Percentiles rank a stretch among this genome's conserved stretches.
Evolutionary conservation across 257 asterid species (phyloP).

Genomic region (Henckelia pumila): DNA sequence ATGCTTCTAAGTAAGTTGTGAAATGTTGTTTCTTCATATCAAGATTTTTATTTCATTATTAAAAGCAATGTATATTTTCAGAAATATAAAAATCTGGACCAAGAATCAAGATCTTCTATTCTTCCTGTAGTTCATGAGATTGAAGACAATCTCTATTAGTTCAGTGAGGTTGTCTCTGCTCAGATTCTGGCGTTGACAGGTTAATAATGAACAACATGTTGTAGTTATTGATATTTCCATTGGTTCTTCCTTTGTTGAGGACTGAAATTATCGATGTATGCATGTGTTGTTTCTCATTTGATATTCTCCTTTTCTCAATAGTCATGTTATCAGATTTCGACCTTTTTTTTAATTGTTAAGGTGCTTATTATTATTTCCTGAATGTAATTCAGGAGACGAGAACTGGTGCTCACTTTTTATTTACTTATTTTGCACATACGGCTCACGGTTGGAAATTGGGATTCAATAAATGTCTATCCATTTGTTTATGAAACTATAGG

Average conservation of each 20-base stretch:
- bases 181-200: conserved; percentile 95
- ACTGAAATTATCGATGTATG: conserved; percentile 45
- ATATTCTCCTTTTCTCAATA: conserved; percentile 20
- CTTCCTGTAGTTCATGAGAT: conserved; percentile 87
- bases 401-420: conserved; percentile 80
- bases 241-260: conserved; percentile 85
- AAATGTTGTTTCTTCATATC: conserved; percentile 18
- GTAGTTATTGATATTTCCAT: conserved; percentile 78
- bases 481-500: no score
- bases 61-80: conserved; percentile 25
- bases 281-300: conserved; percentile 22
- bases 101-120: conserved; percentile 56
- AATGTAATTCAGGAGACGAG: conserved; percentile 62
- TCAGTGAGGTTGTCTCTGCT: conserved; percentile 95
- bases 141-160: conserved; percentile 92
- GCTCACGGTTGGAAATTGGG: no score
- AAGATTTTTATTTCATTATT: conserved; percentile 19
- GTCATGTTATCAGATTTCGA: neutral
- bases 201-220: conserved; percentile 76
- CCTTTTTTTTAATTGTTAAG: neutral
- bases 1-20: conserved; percentile 65
- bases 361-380: conserved; percentile 28
- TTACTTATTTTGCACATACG: conserved; percentile 91
- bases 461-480: no score
- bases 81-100: conserved; percentile 47